Percentiles rank a stretch among this genome's conserved stretches.
These are phyloP conservation scores for Pythium apleroticum DNA, from an alignment of 352 stramenopile species.

Conservation along the genomic window DNA sequence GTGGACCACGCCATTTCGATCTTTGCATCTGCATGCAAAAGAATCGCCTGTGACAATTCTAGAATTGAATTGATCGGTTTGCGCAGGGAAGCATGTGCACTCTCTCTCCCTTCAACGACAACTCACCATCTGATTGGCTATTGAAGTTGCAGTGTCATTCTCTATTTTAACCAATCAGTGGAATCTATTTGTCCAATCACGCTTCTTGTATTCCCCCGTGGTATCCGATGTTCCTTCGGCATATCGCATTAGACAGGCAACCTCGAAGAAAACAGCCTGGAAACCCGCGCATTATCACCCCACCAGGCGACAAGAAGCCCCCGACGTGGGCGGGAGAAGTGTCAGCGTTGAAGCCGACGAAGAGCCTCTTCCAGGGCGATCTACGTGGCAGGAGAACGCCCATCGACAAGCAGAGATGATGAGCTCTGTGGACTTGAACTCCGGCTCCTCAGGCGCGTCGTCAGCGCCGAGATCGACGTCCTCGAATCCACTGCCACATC, in stretches of 20 bases:
- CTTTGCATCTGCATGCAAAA: constrained; percentile 16
- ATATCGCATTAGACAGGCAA: constrained; percentile 13
- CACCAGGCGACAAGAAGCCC: not conserved
- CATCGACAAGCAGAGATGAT: constrained; percentile 25
- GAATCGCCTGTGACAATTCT: constrained; percentile 14
- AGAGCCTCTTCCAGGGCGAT: not conserved
- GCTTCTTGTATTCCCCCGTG: not conserved
- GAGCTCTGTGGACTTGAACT: constrained; percentile 30
- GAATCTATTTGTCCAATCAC: not conserved
- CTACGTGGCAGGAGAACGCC: not conserved
- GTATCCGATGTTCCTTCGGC: constrained; percentile 18
- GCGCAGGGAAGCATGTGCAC: not conserved
- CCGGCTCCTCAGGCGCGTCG: constrained; percentile 19
- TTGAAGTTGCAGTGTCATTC: constrained; percentile 21
- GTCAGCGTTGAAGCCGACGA: not conserved
- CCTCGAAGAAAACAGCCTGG: constrained; percentile 25
- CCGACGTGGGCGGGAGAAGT: not conserved
- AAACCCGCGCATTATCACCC: constrained; percentile 17
- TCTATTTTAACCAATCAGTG: constrained; percentile 23
- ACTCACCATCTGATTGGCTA: constrained; percentile 20
- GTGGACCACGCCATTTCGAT: constrained; percentile 31
- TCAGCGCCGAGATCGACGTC: constrained; percentile 18
- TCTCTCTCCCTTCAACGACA: constrained; percentile 5
- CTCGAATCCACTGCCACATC: constrained; percentile 11
- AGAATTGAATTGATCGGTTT: constrained; percentile 9